phyloP scores from a whole-genome alignment of 2,329 filamentous ascomycete species.

The Scedosporium boydii region DNA sequence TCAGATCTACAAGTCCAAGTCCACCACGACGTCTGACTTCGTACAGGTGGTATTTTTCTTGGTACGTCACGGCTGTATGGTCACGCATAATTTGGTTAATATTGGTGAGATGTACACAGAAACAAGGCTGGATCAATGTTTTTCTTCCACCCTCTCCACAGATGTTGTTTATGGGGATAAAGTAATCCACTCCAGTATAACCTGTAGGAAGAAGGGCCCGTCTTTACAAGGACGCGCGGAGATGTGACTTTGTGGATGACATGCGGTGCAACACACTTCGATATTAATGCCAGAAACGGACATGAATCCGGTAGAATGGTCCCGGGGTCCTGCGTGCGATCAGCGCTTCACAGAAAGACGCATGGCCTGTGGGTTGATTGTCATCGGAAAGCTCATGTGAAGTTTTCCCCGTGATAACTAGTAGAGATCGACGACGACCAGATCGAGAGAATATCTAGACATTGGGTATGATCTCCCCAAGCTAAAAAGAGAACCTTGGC shows the following conservation, averaged over 20 bases:
- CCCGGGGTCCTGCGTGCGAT: background rate
- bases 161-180: background rate
- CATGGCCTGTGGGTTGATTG: background rate
- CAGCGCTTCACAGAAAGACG: background rate
- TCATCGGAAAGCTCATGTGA: background rate
- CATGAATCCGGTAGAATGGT: background rate
- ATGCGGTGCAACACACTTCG: background rate
- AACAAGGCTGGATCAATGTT: background rate
- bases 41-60: background rate
- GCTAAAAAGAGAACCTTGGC: no score
- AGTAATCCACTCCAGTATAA: background rate
- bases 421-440: background rate
- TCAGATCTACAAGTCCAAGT: background rate
- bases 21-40: no score
- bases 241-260: background rate
- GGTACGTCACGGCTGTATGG: background rate
- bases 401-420: background rate
- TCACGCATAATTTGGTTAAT: background rate
- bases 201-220: background rate
- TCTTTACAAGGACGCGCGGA: background rate
- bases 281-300: background rate
- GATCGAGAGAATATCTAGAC: no score
- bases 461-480: no score
- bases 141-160: no score
- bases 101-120: background rate